These are phyloP conservation scores for Myrica gale DNA, from an alignment of 306 rosid genomes.

Conservation along the genomic window DNA sequence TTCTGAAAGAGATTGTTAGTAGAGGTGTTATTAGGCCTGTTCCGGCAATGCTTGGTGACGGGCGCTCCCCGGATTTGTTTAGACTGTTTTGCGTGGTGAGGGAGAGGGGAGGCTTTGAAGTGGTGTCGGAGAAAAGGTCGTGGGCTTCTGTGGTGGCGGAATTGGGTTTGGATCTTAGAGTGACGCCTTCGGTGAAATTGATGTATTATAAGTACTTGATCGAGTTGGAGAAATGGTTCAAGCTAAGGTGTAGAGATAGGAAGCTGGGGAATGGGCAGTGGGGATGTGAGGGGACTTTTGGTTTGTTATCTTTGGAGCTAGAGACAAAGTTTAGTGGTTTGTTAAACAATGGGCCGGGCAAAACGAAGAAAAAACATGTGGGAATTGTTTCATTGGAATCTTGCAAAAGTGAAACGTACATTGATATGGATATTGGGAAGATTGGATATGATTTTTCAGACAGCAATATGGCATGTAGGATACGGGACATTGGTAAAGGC, in stretches of 20 bases:
- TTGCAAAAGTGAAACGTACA: slow-evolving; percentile 25
- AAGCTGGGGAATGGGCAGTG: slow-evolving; percentile 36
- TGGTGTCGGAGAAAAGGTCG: slow-evolving; percentile 49
- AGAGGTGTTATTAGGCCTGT: slow-evolving; percentile 52
- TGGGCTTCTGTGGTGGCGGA: slow-evolving; percentile 63
- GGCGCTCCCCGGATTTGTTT: slow-evolving; percentile 60
- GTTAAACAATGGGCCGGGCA: slow-evolving; percentile 29
- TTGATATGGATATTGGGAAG: slow-evolving; percentile 29
- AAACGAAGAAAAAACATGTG: slow-evolving; percentile 23
- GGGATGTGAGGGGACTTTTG: slow-evolving; percentile 29
- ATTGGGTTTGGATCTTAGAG: slow-evolving; percentile 43
- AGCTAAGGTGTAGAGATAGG: slow-evolving; percentile 37
- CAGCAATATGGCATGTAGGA: slow-evolving; percentile 23
- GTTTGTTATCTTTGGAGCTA: slow-evolving; percentile 43
- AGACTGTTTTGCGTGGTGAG: slow-evolving; percentile 54
- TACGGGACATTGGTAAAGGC: slow-evolving; percentile 19
- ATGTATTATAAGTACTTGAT: slow-evolving; percentile 41
- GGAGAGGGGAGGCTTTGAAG: slow-evolving; percentile 62
- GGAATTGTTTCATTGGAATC: slow-evolving; percentile 33
- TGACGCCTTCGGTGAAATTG: slow-evolving; percentile 52
- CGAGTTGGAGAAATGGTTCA: slow-evolving; percentile 66
- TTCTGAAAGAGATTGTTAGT: slow-evolving; percentile 43
- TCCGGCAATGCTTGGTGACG: slow-evolving; percentile 60
- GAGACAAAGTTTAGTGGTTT: slow-evolving; percentile 50
- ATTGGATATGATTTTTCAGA: slow-evolving; percentile 28